Percentiles rank a stretch among this genome's conserved stretches.
These are phyloP conservation scores for Penicillium malachiteum DNA, from an alignment of 495 filamentous ascomycete genomes.

Conservation along the genomic window DNA sequence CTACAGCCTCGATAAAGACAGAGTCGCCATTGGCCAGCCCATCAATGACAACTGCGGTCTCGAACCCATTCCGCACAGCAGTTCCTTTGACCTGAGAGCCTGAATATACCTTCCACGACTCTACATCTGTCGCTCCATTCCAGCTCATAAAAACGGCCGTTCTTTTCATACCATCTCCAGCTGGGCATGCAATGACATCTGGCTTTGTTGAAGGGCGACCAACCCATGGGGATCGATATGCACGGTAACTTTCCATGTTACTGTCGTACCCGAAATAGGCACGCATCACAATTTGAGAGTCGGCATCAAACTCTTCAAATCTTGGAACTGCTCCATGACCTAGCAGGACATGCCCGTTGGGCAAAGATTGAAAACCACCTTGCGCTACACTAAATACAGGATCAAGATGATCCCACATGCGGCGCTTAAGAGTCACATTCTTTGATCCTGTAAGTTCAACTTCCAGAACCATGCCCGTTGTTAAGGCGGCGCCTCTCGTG, in stretches of 20 bases:
- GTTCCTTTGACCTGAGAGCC: slow-evolving; percentile 2
- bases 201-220: slow-evolving; percentile 22
- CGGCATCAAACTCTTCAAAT: slow-evolving; percentile 42
- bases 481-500: slow-evolving; percentile 15
- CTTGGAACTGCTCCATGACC: slow-evolving; percentile 44
- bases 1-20: slow-evolving; percentile 17
- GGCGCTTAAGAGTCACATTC: slow-evolving; percentile 13
- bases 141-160: slow-evolving; percentile 31
- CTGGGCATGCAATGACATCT: slow-evolving; percentile 19
- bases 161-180: not conserved
- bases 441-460: slow-evolving; percentile 22
- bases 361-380: slow-evolving; percentile 42
- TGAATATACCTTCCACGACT: slow-evolving; percentile 12
- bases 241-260: slow-evolving; percentile 25
- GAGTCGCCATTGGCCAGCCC: slow-evolving; percentile 8
- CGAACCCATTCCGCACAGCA: slow-evolving; percentile 13
- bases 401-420: slow-evolving; percentile 25
- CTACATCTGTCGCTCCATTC: slow-evolving; percentile 35
- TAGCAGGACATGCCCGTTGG: slow-evolving; percentile 39
- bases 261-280: slow-evolving; percentile 23
- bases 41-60: slow-evolving; percentile 12
- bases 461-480: slow-evolving; percentile 26
- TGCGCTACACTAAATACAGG: slow-evolving; percentile 35
- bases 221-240: slow-evolving; percentile 20
- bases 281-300: slow-evolving; percentile 18